These are phyloP conservation scores for Aspergillus novoparasiticus DNA, from an alignment of 2,329 filamentous ascomycete genomes.

Conservation along the genomic window DNA sequence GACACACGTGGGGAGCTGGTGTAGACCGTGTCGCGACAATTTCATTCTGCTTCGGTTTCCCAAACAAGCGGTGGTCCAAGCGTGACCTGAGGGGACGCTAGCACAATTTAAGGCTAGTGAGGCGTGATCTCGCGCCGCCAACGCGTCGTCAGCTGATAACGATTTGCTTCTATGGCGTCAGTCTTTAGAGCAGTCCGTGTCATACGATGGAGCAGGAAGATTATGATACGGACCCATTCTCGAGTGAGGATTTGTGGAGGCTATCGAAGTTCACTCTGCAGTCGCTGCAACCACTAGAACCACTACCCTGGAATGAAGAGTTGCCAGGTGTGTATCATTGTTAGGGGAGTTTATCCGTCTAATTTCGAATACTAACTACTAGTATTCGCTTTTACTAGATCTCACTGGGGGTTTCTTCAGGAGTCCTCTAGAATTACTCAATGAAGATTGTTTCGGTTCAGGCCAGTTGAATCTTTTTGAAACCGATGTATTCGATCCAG, in stretches of 20 bases:
- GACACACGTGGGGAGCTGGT: background rate
- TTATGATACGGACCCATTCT: constrained; percentile 35
- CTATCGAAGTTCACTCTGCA: constrained; percentile 42
- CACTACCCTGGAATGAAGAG: constrained; percentile 37
- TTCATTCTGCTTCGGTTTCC: constrained; percentile 17
- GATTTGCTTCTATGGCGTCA: background rate
- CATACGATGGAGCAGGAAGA: constrained; percentile 31
- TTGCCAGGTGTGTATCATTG: constrained; percentile 34
- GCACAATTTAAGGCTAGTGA: constrained; percentile 17
- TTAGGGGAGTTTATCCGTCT: background rate
- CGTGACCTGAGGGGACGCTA: constrained; percentile 18
- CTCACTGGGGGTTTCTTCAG: constrained; percentile 29
- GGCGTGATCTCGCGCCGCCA: constrained; percentile 24
- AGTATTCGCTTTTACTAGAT: constrained; percentile 19
- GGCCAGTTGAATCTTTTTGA: constrained; percentile 38
- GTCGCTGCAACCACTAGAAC: constrained; percentile 39
- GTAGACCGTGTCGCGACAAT: background rate
- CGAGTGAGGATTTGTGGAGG: constrained; percentile 39
- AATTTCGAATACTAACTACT: background rate
- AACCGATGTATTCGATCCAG: constrained; percentile 24
- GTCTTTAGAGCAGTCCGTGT: constrained; percentile 7
- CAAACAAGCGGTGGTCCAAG: constrained; percentile 35
- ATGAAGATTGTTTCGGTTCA: constrained; percentile 30
- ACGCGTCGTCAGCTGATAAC: constrained; percentile 25
- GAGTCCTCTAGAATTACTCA: constrained; percentile 21